Percentiles rank a stretch among this genome's conserved stretches.
Evolutionary conservation across 176 grass and related monocot species (phyloP).

Genomic region (Carex parvula): DNA sequence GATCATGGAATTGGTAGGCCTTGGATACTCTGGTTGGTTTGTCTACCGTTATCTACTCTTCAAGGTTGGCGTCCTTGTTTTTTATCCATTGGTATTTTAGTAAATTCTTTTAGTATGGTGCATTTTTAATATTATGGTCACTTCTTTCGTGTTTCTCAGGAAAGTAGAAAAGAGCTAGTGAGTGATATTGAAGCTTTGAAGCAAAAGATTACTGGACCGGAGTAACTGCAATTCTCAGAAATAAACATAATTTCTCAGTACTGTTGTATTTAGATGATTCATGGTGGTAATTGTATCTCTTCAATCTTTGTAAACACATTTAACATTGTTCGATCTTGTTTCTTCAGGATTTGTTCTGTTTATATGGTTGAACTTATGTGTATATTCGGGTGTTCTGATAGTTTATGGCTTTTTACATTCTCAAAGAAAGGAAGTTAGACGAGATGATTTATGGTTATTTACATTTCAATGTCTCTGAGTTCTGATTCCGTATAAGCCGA

Average conservation of each 20-base stretch:
- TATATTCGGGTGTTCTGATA: background rate
- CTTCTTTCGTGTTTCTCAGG: slow-evolving; percentile 25
- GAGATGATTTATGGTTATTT: background rate
- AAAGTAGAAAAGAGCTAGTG: slow-evolving; percentile 59
- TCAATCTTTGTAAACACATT: slow-evolving; percentile 23
- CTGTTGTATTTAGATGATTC: slow-evolving; percentile 11
- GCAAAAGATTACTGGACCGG: slow-evolving; percentile 51
- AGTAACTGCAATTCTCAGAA: slow-evolving; percentile 32
- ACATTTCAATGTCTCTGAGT: background rate
- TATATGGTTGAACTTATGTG: background rate
- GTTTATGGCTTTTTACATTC: background rate
- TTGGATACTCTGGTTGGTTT: slow-evolving; percentile 69
- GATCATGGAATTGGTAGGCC: slow-evolving; percentile 62
- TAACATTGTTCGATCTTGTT: slow-evolving; percentile 10
- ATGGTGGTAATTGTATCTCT: slow-evolving; percentile 12
- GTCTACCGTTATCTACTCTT: slow-evolving; percentile 74
- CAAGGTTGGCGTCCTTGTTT: slow-evolving; percentile 43
- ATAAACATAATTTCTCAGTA: slow-evolving; percentile 10
- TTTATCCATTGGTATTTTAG: slow-evolving; percentile 7
- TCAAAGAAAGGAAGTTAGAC: background rate
- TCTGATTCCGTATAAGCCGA: background rate
- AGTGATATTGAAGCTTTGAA: slow-evolving; percentile 46
- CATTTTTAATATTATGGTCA: slow-evolving; percentile 9
- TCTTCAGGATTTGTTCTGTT: background rate
- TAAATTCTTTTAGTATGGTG: slow-evolving; percentile 12